phyloP scores from a whole-genome alignment of 1,284 basidiomycete species.

The Sporisorium graminicola region DNA sequence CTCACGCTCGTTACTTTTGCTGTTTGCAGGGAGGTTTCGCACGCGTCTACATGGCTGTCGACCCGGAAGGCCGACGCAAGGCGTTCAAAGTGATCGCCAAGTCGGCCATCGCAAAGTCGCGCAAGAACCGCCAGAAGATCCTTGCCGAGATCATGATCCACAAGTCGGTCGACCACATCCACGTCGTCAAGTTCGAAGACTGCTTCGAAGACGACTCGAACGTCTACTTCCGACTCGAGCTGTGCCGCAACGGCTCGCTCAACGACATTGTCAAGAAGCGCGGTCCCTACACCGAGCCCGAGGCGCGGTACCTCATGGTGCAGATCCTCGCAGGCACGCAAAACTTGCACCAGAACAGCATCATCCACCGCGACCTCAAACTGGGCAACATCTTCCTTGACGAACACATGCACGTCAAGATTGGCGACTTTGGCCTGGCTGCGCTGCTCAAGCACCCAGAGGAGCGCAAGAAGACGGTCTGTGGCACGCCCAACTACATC shows the following conservation, averaged over 20 bases:
- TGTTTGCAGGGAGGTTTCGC: conserved; percentile 68
- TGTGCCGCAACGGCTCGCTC: conserved; percentile 84
- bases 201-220: conserved; percentile 96
- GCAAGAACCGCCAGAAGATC: conserved; percentile 75
- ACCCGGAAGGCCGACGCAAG: conserved; percentile 64
- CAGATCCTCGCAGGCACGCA: conserved; percentile 95
- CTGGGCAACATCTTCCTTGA: conserved; percentile 96
- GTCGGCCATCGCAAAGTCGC: conserved; percentile 68
- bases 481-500: conserved; percentile 98
- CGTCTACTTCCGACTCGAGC: conserved; percentile 96
- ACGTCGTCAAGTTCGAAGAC: conserved; percentile 91
- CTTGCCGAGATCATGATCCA: conserved; percentile 99
- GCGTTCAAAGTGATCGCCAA: conserved; percentile 72
- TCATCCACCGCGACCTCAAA: conserved; percentile 79
- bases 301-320: conserved; percentile 90
- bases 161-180: conserved; percentile 87
- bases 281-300: conserved; percentile 89
- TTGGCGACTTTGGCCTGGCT: conserved; percentile 96
- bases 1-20: background rate
- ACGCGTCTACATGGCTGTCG: conserved; percentile 68
- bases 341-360: conserved; percentile 91
- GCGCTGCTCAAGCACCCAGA: conserved; percentile 95
- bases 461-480: conserved; percentile 97
- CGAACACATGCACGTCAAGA: conserved; percentile 90
- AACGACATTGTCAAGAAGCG: conserved; percentile 92